phyloP scores from a whole-genome alignment of 2,329 filamentous ascomycete species.

The Neodidymelliopsis sp. region DNA sequence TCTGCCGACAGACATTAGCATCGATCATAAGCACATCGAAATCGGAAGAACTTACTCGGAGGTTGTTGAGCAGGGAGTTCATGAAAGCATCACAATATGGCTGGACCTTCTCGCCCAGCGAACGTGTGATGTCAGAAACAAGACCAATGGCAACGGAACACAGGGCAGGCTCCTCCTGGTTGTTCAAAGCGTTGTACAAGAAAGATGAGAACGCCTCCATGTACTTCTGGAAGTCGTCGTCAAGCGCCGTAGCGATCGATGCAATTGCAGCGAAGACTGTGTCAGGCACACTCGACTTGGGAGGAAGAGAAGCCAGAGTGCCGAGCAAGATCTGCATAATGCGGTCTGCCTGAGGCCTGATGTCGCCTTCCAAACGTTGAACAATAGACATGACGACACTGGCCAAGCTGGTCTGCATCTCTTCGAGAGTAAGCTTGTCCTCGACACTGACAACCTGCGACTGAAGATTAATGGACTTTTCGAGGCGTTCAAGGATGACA shows the following conservation, averaged over 20 bases:
- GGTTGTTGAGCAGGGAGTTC: conserved; percentile 94
- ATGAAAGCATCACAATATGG: conserved; percentile 98
- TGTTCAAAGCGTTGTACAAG: conserved; percentile 91
- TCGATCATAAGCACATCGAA: not conserved
- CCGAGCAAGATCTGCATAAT: conserved; percentile 92
- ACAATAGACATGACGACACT: conserved; percentile 93
- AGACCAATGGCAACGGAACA: conserved; percentile 98
- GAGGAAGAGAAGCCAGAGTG: conserved; percentile 76
- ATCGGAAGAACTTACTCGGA: conserved; percentile 67
- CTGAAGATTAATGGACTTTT: conserved; percentile 89
- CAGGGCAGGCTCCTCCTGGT: conserved; percentile 92
- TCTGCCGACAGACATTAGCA: conserved; percentile 57
- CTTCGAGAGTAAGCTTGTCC: conserved; percentile 92
- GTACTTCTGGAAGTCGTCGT: conserved; percentile 94
- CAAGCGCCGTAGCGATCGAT: conserved; percentile 87
- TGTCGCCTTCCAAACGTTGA: conserved; percentile 87
- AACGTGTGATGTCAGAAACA: conserved; percentile 94
- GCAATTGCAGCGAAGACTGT: conserved; percentile 92
- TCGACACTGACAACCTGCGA: conserved; percentile 95
- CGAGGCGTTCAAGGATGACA: conserved; percentile 87
- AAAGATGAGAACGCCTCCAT: conserved; percentile 95
- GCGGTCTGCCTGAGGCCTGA: conserved; percentile 86
- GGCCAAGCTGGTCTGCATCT: conserved; percentile 95
- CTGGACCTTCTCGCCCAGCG: conserved; percentile 86
- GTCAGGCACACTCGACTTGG: conserved; percentile 94